Evolutionary conservation across 768 basidiomycete species (phyloP), one percentile per base, ranked within the genome.

Genomic region (Nidularia pulvinata): DNA sequence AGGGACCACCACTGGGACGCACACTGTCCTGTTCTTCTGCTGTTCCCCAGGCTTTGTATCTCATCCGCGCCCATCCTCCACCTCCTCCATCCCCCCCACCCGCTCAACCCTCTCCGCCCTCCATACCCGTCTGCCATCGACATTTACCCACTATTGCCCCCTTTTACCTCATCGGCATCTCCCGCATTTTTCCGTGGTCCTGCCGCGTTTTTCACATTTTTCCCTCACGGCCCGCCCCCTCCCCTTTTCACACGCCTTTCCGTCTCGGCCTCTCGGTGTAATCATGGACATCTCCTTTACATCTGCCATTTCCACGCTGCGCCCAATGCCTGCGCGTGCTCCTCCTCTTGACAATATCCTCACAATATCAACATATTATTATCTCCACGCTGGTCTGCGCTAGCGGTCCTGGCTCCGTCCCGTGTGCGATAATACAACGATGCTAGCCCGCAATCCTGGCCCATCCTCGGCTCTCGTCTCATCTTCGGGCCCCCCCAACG

Each of bases 101-200:
- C 39, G 50, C 37, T 39, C 9, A 39, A 9, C 37, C 25, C 52
- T 45, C 34, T 47, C 11, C 5, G 36, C 22, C 33, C 46, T n/a
- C 45, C 39, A 35, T 46, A 30, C 32, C 54, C 39, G 34, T 45
- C 53, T 30, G 16, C 30, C 19, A n/a, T n/a, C 42, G 10, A 49
- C 32, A 10, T 34, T 39, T 51, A 13, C 39, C 39, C 35, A 36
- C 10, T 13, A 39, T 32, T 43, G 19, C 37, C 35, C 6, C 50
- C 39, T 37, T n/a, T 54, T 54, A 46, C 36, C 33, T 37, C 54
- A 34, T 30, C 55, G 55, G 55, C 46, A 51, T 25, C 11, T 30
- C 43, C 55, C 55, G 55, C 19, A 19, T 54, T 54, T 54, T n/a
- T 54, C 53, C 53, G 53, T 45, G 37, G 49, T 54, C 53, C 19